Evolutionary conservation across 306 rosid species (phyloP).

Genomic region (Ammopiptanthus mongolicus): DNA sequence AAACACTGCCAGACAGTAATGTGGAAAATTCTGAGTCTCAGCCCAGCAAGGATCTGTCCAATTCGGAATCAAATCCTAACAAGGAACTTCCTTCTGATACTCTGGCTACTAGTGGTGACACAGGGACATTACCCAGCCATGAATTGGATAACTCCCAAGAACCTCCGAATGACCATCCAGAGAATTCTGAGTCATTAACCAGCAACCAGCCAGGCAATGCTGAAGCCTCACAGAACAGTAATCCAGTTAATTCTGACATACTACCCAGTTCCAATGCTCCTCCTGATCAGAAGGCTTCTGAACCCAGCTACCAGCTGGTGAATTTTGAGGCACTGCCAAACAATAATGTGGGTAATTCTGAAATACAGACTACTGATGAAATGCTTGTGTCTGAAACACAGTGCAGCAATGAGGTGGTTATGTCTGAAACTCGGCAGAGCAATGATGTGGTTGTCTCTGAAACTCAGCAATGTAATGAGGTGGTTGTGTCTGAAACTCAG

Average conservation of each 20-base stretch:
- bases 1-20: constrained; percentile 1
- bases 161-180: not conserved
- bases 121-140: not conserved
- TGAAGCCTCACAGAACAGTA: constrained; percentile 11
- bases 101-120: constrained; percentile 22
- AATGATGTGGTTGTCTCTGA: not conserved
- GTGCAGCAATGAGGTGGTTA: not conserved
- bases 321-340: not conserved
- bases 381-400: not conserved
- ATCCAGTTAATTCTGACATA: constrained; percentile 4
- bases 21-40: constrained; percentile 5
- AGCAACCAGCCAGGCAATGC: not conserved
- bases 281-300: constrained; percentile 15
- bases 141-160: constrained; percentile 4
- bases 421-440: not conserved
- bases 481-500: constrained; percentile 10
- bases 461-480: not conserved
- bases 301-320: not conserved
- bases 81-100: constrained; percentile 19
- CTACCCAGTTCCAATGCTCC: not conserved
- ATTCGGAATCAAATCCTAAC: not conserved
- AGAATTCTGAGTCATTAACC: constrained; percentile 9
- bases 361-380: not conserved
- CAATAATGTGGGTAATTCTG: constrained; percentile 3
- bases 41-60: constrained; percentile 19